These are phyloP conservation scores for Xylaria sp. DNA, from an alignment of 495 filamentous ascomycete species.

Conservation along the genomic window DNA sequence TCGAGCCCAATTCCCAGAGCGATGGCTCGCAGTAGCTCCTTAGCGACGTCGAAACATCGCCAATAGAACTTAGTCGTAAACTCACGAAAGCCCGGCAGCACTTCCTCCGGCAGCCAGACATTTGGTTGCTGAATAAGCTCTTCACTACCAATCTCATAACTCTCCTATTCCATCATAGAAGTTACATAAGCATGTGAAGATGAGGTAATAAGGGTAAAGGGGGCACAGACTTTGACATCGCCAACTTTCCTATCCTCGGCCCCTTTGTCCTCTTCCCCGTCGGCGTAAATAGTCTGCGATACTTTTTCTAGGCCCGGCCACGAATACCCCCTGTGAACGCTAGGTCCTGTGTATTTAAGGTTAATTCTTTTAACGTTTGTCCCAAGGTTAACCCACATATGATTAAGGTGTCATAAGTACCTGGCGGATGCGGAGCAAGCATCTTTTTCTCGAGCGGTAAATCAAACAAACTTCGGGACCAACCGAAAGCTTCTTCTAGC, in stretches of 20 bases:
- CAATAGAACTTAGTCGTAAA: conserved; percentile 67
- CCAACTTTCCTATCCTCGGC: conserved; percentile 44
- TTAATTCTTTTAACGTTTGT: not conserved
- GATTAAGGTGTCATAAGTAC: conserved; percentile 27
- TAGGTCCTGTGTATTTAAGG: conserved; percentile 29
- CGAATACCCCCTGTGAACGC: conserved; percentile 68
- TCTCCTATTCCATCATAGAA: conserved; percentile 56
- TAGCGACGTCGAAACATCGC: conserved; percentile 55
- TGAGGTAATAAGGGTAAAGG: not conserved
- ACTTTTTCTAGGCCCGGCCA: conserved; percentile 71
- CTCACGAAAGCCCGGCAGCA: conserved; percentile 64
- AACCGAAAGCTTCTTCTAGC: conserved; percentile 61
- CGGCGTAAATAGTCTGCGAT: conserved; percentile 62
- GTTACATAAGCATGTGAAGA: not conserved
- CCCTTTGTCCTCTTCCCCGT: conserved; percentile 46
- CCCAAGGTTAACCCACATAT: not conserved
- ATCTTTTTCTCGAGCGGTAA: conserved; percentile 47
- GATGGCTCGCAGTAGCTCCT: conserved; percentile 56
- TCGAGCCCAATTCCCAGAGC: conserved; percentile 63
- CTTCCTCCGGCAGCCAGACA: conserved; percentile 66
- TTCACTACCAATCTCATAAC: conserved; percentile 71
- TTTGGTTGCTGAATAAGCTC: conserved; percentile 64
- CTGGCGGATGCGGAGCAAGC: conserved; percentile 68
- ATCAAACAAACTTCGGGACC: conserved; percentile 52
- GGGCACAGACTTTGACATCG: conserved; percentile 51